Evolutionary conservation across 768 basidiomycete genomes (phyloP).

Genomic region (Paxillus involutus): DNA sequence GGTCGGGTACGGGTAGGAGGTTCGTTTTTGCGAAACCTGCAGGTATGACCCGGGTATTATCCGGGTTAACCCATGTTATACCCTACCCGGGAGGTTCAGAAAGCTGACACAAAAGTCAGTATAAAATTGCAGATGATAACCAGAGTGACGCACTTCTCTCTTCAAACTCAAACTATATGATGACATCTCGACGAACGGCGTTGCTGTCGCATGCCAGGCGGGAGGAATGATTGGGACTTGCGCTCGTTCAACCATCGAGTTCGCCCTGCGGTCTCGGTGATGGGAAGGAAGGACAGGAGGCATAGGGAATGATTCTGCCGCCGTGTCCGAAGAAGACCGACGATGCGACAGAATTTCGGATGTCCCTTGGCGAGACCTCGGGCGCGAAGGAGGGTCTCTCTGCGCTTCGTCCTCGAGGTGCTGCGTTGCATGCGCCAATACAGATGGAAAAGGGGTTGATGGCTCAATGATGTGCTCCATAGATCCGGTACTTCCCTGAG

Average conservation of each 20-base stretch:
- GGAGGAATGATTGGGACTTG: background rate
- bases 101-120: slow-evolving; percentile 1
- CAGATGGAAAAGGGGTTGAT: slow-evolving; percentile 14
- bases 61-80: no score
- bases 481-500: background rate
- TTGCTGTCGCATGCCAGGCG: background rate
- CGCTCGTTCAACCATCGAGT: background rate
- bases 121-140: background rate
- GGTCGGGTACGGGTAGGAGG: no score
- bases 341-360: background rate
- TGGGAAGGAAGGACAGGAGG: slow-evolving; percentile 1
- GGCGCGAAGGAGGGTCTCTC: background rate
- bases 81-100: background rate
- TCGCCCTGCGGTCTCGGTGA: background rate
- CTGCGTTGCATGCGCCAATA: slow-evolving; percentile 7
- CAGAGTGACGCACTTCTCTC: slow-evolving; percentile 9
- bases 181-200: background rate
- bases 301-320: background rate
- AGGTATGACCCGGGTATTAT: no score
- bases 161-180: background rate
- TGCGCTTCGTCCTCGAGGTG: background rate
- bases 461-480: slow-evolving; percentile 3
- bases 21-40: no score
- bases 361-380: background rate
- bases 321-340: slow-evolving; percentile 10